Base-by-base conservation (phyloP, 331 rosid genomes). In the Pyrus hybrid region DNA sequence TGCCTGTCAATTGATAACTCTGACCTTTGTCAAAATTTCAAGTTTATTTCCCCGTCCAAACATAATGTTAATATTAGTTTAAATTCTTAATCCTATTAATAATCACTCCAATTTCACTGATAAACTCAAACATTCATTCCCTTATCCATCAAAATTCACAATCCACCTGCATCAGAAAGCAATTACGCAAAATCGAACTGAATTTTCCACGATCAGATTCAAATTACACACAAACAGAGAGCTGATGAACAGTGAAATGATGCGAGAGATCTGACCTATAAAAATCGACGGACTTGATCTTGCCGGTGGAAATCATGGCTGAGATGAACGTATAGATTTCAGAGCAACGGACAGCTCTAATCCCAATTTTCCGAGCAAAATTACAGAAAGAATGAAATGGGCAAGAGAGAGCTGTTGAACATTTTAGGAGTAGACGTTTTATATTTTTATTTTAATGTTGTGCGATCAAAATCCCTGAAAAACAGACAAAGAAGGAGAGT, bases 241-340 rank as follows among this genome's bases (percentile, higher is more conserved):
- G 37, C 11, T 13, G 11, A 62, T 62, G 66, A 29, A 56, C 6
- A 62, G 51, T 22, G 32, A 70, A 21, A 71, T 20, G 25, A 74
- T 21, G 63, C 13, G 21, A 26, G 82, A 76, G 88, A 86, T 74
- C 80, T 56, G 32, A 93, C 98, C 98, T 89, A 88, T 91, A 93
- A 74, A 93, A 93, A 80, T 93, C 98, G 47, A 93, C 93, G 75
- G 95, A 89, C 76, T 89, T 93, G 90, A 93, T 25, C 88, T 84
- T 91, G 85, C 87, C 78, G 17, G 90, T 6, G 20, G 93, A 80
- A 76, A 87, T 32, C 98, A 93, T 93, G 90, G 77, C 49, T 54
- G 79, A 77, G 64, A 58, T 21, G 3, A 58, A 58, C 3, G 4
- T 29, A 29, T 4, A 2, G 30, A 29, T 29, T 29, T 29, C 30